Conservation (phyloP, 2,329 filamentous ascomycete species). For the Phialemoniopsis sp. region DNA sequence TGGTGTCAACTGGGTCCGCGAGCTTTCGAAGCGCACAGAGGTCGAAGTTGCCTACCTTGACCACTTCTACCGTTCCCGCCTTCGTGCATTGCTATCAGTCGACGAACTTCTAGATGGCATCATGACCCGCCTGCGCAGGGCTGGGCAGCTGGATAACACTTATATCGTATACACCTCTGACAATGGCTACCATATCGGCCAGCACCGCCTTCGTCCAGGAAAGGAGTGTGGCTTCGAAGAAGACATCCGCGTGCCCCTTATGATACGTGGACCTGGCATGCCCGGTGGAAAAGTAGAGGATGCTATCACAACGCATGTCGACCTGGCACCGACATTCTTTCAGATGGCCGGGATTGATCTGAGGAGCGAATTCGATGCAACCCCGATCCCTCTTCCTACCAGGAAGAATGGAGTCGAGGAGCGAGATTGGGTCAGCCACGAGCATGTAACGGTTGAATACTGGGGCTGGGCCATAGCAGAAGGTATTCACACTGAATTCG, state of each 20-base stretch:
- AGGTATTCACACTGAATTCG: too few species aligned
- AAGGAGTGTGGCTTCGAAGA: constrained; percentile 42
- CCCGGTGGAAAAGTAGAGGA: constrained; percentile 22
- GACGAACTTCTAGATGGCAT: constrained; percentile 50
- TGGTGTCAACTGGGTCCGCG: constrained; percentile 40
- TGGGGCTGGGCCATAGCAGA: constrained; percentile 42
- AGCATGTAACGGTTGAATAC: constrained; percentile 56
- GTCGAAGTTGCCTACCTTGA: too few species aligned
- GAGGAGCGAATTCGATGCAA: constrained; percentile 46
- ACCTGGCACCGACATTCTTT: constrained; percentile 39
- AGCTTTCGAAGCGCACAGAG: constrained; percentile 31
- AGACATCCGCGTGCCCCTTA: constrained; percentile 38
- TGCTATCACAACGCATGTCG: constrained; percentile 36
- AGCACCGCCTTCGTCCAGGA: constrained; percentile 39
- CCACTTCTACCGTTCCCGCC: constrained; percentile 44
- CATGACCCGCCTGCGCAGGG: constrained; percentile 33
- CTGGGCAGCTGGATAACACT: constrained; percentile 1
- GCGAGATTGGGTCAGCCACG: constrained; percentile 27
- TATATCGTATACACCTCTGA: constrained; percentile 42
- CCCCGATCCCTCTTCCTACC: too few species aligned
- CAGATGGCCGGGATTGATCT: constrained; percentile 24
- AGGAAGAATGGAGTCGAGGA: too few species aligned
- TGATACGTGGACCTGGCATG: constrained; percentile 38
- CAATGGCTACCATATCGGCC: constrained; percentile 43
- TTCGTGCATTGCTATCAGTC: constrained; percentile 48